Percentiles rank a stretch among this genome's conserved stretches.
Evolutionary conservation across 805 yeast species (phyloP).

Genomic region (Kodamaea hsintzibuensis): DNA sequence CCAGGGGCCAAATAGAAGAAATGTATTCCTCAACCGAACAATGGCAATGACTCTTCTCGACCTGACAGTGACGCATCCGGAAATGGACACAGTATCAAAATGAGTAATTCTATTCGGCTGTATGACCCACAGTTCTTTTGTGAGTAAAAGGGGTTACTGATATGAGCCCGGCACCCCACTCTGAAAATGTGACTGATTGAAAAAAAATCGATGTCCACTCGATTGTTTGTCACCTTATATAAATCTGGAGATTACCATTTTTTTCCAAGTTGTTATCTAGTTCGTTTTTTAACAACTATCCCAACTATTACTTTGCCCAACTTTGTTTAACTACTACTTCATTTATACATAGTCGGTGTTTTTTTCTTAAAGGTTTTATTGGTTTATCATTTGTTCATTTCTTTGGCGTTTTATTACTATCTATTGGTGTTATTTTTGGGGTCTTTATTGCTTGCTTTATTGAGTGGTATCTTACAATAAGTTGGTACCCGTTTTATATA

Average conservation of each 20-base stretch:
- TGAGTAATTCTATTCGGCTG: neutral
- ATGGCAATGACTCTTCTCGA: neutral
- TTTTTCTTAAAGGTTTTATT: neutral
- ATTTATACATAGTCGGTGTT: too few relatives aligned
- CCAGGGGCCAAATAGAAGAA: too few relatives aligned
- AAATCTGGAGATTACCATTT: neutral
- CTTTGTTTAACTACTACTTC: neutral
- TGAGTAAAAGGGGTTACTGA: constrained; percentile 4
- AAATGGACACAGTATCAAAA: neutral
- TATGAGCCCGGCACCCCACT: neutral
- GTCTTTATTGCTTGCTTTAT: neutral
- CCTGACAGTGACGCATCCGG: neutral
- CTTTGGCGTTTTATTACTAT: neutral
- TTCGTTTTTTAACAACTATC: neutral
- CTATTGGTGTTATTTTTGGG: neutral
- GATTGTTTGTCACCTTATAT: constrained; percentile 1
- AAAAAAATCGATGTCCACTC: constrained; percentile 1
- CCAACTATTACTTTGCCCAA: neutral
- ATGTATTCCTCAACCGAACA: too few relatives aligned
- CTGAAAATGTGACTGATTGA: constrained; percentile 11
- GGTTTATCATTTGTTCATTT: constrained; percentile 1
- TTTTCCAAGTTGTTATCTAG: neutral
- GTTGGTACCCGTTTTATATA: neutral
- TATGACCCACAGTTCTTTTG: constrained; percentile 5
- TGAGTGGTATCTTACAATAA: neutral